Percentiles rank a stretch among this genome's conserved stretches.
These are phyloP conservation scores for Aegilops speltoides DNA, from an alignment of 176 grass and related monocot species.

Conservation along the genomic window DNA sequence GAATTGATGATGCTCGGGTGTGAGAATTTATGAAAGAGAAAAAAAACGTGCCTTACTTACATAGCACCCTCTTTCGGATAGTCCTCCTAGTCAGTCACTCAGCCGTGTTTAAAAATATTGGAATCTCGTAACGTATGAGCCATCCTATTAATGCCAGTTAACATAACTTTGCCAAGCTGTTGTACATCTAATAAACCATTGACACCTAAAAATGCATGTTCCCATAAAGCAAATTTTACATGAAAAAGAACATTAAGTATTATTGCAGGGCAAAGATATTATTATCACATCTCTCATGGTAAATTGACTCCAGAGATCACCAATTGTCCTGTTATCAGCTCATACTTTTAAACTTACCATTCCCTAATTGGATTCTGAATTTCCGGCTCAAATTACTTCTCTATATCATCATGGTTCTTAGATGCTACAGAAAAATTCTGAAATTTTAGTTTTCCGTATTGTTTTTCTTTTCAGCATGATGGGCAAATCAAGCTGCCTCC, in stretches of 20 bases:
- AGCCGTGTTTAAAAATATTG: neutral
- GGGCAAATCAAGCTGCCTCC: conserved; percentile 69
- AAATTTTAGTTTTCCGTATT: neutral
- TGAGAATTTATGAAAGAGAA: neutral
- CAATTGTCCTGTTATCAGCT: neutral
- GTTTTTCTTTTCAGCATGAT: conserved; percentile 45
- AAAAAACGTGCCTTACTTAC: neutral
- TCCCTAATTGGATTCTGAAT: conserved; percentile 3
- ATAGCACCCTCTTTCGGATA: neutral
- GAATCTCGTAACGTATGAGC: neutral
- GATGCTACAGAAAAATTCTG: neutral
- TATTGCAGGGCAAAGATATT: neutral
- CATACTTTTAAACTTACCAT: neutral
- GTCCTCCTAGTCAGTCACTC: neutral
- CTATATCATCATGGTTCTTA: conserved; percentile 4
- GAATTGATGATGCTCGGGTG: neutral
- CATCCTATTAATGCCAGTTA: neutral
- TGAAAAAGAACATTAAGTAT: conserved; percentile 9
- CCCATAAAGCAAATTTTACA: neutral
- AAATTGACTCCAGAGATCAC: neutral
- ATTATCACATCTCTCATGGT: neutral
- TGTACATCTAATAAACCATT: neutral
- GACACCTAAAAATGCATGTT: neutral
- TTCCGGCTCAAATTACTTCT: neutral
- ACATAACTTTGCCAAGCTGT: neutral